phyloP scores from a whole-genome alignment of 2,329 filamentous ascomycete genomes.

The Penicillium crustosum region DNA sequence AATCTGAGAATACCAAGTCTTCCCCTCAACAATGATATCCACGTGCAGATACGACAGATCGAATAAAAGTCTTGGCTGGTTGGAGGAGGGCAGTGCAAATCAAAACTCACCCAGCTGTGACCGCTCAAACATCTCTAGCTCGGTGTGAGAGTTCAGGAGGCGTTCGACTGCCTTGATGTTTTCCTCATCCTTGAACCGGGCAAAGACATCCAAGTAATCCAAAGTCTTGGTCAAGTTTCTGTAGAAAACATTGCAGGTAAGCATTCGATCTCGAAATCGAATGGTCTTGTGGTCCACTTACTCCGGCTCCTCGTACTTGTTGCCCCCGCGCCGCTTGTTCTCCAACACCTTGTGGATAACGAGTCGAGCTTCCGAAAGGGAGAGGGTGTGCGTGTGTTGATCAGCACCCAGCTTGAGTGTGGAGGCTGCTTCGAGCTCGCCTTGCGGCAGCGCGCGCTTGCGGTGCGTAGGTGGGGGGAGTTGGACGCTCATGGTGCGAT shows the following conservation, averaged over 20 bases:
- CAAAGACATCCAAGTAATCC: constrained; percentile 91
- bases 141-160: constrained; percentile 70
- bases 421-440: constrained; percentile 80
- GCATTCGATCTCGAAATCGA: not conserved
- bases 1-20: not conserved
- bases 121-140: constrained; percentile 88
- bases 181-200: constrained; percentile 92
- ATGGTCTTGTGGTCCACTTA: constrained; percentile 48
- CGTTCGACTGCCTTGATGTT: constrained; percentile 93
- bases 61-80: not conserved
- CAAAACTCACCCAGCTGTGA: constrained; percentile 74
- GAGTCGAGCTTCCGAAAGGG: constrained; percentile 85
- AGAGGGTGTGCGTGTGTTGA: constrained; percentile 85
- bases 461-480: constrained; percentile 41
- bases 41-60: not conserved
- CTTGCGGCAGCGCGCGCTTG: constrained; percentile 44
- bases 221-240: constrained; percentile 79
- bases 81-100: constrained; percentile 1
- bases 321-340: constrained; percentile 74
- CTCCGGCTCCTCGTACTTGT: constrained; percentile 82
- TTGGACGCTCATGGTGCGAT: constrained; percentile 34
- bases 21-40: not conserved
- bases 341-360: constrained; percentile 87
- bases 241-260: constrained; percentile 2
- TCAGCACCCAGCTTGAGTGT: constrained; percentile 90